A percentile compares a stretch with the other conserved stretches of the same genome.
Conservation (phyloP, 805 yeast genomes). For the Saccharomycopsis amapae region DNA sequence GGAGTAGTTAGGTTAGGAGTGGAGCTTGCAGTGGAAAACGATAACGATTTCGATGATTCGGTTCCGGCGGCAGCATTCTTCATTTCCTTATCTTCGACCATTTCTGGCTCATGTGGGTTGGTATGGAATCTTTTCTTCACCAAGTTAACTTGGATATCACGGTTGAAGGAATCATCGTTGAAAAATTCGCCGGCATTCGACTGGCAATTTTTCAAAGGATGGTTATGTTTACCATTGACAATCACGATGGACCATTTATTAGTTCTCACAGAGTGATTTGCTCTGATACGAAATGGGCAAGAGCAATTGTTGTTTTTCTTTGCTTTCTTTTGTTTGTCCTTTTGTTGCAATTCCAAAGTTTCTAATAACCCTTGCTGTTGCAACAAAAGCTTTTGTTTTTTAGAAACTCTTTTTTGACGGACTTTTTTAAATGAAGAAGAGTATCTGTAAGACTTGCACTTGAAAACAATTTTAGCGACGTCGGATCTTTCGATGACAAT, state of each 20-base stretch:
- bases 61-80: background rate
- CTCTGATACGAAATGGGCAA: conserved; percentile 62
- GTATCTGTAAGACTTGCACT: conserved; percentile 25
- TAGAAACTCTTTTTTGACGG: conserved; percentile 21
- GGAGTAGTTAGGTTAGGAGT: too few relatives aligned
- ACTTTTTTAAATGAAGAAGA: conserved; percentile 18
- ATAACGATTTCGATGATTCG: background rate
- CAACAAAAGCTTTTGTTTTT: conserved; percentile 21
- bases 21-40: background rate
- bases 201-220: conserved; percentile 29
- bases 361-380: conserved; percentile 23
- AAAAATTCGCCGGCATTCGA: conserved; percentile 9
- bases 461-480: conserved; percentile 29
- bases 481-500: conserved; percentile 30
- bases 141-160: conserved; percentile 17
- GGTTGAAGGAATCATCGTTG: conserved; percentile 15
- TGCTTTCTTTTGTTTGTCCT: conserved; percentile 8
- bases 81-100: conserved; percentile 7
- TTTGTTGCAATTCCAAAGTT: conserved; percentile 18
- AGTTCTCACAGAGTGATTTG: conserved; percentile 48
- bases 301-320: conserved; percentile 27
- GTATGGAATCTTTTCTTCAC: conserved; percentile 13
- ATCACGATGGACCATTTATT: conserved; percentile 55
- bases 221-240: conserved; percentile 55
- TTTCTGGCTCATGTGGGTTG: conserved; percentile 13